Evolutionary conservation across 352 stramenopile genomes (phyloP).

Genomic region (Globisporangium spiculum): DNA sequence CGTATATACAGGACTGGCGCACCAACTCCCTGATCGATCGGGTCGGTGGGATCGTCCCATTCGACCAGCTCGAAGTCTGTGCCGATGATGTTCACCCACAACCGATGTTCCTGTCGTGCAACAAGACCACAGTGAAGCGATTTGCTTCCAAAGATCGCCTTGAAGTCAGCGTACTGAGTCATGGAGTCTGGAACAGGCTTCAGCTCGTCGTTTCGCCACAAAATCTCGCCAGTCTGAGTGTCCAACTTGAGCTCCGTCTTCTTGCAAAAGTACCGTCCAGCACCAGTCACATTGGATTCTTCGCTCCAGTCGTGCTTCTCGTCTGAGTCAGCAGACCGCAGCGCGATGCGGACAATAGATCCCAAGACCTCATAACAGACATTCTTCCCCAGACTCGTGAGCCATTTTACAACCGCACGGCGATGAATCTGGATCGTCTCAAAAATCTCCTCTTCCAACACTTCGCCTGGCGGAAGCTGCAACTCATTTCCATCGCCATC

Average conservation of each 20-base stretch:
- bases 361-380: conserved; percentile 46
- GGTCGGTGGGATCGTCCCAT: conserved; percentile 78
- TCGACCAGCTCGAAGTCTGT: conserved; percentile 86
- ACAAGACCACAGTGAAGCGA: conserved; percentile 88
- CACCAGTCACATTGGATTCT: conserved; percentile 42
- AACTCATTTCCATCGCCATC: conserved; percentile 54
- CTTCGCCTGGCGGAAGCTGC: conserved; percentile 72
- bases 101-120: conserved; percentile 74
- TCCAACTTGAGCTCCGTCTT: conserved; percentile 86
- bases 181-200: conserved; percentile 90
- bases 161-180: conserved; percentile 88
- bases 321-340: conserved; percentile 58
- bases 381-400: conserved; percentile 30
- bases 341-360: conserved; percentile 68
- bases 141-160: conserved; percentile 78
- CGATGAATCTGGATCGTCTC: conserved; percentile 82
- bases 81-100: conserved; percentile 89
- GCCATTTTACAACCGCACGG: conserved; percentile 69
- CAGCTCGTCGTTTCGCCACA: conserved; percentile 90
- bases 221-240: conserved; percentile 83
- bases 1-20: conserved; percentile 49
- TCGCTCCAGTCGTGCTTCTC: conserved; percentile 66
- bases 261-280: conserved; percentile 65
- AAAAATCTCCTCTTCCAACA: conserved; percentile 87
- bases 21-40: conserved; percentile 81